phyloP scores from a whole-genome alignment of 306 rosid species.

The Vachellia collinsii region DNA sequence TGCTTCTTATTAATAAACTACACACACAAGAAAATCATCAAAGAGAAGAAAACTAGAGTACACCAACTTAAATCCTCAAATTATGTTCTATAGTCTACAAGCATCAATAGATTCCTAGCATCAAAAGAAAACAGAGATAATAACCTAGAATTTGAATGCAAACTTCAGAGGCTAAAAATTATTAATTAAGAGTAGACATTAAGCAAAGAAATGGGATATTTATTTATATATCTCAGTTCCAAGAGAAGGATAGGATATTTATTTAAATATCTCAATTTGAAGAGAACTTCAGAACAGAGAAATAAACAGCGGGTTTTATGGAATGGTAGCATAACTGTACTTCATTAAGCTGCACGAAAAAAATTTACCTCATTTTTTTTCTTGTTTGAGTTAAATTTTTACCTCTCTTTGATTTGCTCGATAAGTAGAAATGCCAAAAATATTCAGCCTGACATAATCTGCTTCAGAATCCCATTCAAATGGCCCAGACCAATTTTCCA shows the following conservation, averaged over 20 bases:
- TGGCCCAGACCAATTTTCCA: constrained; percentile 76
- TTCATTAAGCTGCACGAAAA: background rate
- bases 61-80: constrained; percentile 12
- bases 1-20: constrained; percentile 37
- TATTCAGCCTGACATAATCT: constrained; percentile 70
- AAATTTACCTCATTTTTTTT: constrained; percentile 51
- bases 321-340: background rate
- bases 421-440: constrained; percentile 84
- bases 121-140: constrained; percentile 16
- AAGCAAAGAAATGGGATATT: too few relatives aligned
- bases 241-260: too few relatives aligned
- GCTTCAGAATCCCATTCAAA: constrained; percentile 92
- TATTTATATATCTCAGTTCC: too few relatives aligned
- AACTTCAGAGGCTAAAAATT: constrained; percentile 8
- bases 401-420: constrained; percentile 96
- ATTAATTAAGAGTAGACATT: constrained; percentile 21
- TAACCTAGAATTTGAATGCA: constrained; percentile 24
- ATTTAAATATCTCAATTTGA: background rate
- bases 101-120: constrained; percentile 1
- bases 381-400: background rate
- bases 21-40: background rate
- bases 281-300: constrained; percentile 24
- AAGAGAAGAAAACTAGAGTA: background rate
- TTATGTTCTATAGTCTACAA: background rate
- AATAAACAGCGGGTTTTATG: background rate